Evolutionary conservation across 805 yeast genomes (phyloP).

Genomic region (Wickerhamiella allomyrinae): DNA sequence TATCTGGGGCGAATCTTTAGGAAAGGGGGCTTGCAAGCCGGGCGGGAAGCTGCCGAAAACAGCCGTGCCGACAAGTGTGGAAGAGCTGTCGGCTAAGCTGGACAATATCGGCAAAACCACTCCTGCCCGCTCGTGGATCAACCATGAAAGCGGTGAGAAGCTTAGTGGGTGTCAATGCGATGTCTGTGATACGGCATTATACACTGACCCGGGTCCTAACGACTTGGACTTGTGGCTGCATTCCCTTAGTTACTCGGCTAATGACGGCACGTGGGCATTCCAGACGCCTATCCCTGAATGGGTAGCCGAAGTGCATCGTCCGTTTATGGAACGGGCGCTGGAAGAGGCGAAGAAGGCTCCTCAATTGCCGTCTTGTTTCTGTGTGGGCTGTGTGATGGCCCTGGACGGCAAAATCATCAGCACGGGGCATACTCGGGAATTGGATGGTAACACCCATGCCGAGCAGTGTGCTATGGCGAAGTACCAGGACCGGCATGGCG

Average conservation of each 20-base stretch:
- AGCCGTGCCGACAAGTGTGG: constrained; percentile 25
- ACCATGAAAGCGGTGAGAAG: constrained; percentile 43
- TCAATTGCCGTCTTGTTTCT: constrained; percentile 71
- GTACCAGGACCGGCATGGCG: constrained; percentile 32
- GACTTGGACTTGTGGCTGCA: constrained; percentile 86
- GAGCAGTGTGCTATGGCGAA: constrained; percentile 89
- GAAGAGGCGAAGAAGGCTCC: constrained; percentile 68
- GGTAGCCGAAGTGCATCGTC: constrained; percentile 49
- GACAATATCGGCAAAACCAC: constrained; percentile 57
- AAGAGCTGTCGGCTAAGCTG: constrained; percentile 34
- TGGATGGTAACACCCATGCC: constrained; percentile 93
- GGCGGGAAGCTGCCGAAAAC: constrained; percentile 17
- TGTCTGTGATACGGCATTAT: constrained; percentile 54
- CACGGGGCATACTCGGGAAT: constrained; percentile 79
- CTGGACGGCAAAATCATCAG: constrained; percentile 48
- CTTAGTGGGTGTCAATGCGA: constrained; percentile 45
- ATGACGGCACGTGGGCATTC: constrained; percentile 46
- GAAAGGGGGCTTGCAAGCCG: constrained; percentile 35
- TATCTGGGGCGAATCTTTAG: constrained; percentile 71
- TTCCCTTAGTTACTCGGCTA: constrained; percentile 59
- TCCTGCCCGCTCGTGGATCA: constrained; percentile 50
- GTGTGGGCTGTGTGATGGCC: constrained; percentile 85
- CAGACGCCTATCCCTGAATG: constrained; percentile 67
- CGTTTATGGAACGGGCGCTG: constrained; percentile 63
- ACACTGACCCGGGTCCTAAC: constrained; percentile 77